A percentile compares a stretch with the other conserved stretches of the same genome.
phyloP scores from a whole-genome alignment of 2,329 filamentous ascomycete genomes.

The Shiraia sp. region DNA sequence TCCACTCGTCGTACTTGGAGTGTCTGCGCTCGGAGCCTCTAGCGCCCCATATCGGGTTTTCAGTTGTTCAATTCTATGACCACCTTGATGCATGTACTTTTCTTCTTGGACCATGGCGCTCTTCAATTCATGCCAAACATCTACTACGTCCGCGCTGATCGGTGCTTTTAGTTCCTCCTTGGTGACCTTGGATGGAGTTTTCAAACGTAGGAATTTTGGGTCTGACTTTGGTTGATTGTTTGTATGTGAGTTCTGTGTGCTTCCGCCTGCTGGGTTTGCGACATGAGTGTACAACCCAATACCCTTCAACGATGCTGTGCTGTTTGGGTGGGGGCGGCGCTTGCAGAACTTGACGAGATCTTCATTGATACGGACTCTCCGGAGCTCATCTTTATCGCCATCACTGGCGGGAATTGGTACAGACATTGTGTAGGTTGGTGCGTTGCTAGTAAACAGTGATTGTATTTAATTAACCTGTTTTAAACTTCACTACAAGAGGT shows the following conservation, averaged over 20 bases:
- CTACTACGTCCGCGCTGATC: neutral
- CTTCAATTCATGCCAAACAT: neutral
- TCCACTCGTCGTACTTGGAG: too few species aligned
- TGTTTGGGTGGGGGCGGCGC: neutral
- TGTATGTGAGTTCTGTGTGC: neutral
- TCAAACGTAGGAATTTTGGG: conserved; percentile 5
- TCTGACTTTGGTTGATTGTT: neutral
- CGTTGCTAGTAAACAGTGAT: too few species aligned
- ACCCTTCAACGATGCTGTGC: conserved; percentile 18
- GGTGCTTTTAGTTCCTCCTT: neutral
- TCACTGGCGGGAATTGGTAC: conserved; percentile 6
- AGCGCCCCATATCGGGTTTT: conserved; percentile 1
- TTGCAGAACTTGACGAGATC: conserved; percentile 21
- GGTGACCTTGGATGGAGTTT: neutral
- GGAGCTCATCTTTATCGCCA: conserved; percentile 11
- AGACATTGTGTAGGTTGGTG: neutral
- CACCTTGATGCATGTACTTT: neutral
- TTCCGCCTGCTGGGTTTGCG: conserved; percentile 2
- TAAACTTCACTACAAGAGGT: neutral
- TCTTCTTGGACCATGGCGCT: conserved; percentile 1
- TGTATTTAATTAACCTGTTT: neutral
- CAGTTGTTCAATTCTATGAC: neutral
- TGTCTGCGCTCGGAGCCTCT: neutral
- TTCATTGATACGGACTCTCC: conserved; percentile 22
- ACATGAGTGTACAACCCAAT: conserved; percentile 35